phyloP scores from a whole-genome alignment of 768 basidiomycete species.

The Epithele typhae region DNA sequence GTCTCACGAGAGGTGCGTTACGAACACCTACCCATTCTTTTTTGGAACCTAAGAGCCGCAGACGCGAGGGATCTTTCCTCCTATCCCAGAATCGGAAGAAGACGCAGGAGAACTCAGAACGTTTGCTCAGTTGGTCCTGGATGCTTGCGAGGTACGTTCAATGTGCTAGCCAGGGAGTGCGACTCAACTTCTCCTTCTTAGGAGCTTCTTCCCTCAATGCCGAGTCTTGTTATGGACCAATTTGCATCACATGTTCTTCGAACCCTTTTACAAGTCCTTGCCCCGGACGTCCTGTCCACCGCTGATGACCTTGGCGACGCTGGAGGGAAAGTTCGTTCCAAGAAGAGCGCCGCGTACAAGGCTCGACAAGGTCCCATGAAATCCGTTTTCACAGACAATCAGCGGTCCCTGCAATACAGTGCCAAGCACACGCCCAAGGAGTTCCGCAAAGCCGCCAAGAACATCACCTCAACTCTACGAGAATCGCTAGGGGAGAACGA shows the following conservation, averaged over 20 bases:
- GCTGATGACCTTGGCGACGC: constrained; percentile 30
- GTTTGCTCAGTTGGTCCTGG: constrained; percentile 57
- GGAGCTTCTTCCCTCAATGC: constrained; percentile 67
- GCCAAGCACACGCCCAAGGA: constrained; percentile 26
- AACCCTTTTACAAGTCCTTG: constrained; percentile 72
- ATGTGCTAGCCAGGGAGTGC: no score
- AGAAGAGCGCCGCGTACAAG: constrained; percentile 81
- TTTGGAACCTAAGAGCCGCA: constrained; percentile 26
- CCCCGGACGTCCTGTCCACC: constrained; percentile 46
- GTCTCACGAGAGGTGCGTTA: constrained; percentile 61
- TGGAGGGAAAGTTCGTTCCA: constrained; percentile 59
- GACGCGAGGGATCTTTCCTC: constrained; percentile 52
- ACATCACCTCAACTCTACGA: constrained; percentile 49
- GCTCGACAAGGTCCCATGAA: constrained; percentile 76
- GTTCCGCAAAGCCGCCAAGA: constrained; percentile 41
- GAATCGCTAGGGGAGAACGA: constrained; percentile 62
- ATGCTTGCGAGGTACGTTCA: constrained; percentile 55
- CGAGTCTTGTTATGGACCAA: constrained; percentile 70
- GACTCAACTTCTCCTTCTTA: constrained; percentile 26
- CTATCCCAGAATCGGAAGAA: constrained; percentile 36
- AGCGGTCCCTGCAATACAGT: constrained; percentile 21
- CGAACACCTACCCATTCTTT: background rate
- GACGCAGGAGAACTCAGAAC: constrained; percentile 62
- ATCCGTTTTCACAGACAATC: constrained; percentile 60
- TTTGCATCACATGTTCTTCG: constrained; percentile 92